Conservation (phyloP, 1,139 yeast genomes). For the Spencermartinsiella ligniputridi region DNA sequence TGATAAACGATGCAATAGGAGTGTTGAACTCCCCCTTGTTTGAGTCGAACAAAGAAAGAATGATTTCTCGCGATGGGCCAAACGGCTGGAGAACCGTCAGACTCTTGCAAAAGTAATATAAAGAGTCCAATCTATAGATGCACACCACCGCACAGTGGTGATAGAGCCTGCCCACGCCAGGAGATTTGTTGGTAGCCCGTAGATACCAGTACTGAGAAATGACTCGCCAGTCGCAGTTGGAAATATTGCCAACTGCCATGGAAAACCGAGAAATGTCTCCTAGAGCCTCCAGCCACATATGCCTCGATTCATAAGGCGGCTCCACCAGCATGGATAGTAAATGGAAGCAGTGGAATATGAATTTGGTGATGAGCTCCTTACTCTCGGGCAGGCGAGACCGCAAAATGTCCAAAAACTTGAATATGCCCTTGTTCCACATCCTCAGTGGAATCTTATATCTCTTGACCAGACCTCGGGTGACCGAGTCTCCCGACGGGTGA, state of each 20-base stretch:
- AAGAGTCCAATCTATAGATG: slow-evolving; percentile 25
- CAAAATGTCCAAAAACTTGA: slow-evolving; percentile 27
- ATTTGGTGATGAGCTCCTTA: slow-evolving; percentile 24
- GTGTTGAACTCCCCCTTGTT: slow-evolving; percentile 15
- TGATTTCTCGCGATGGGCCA: slow-evolving; percentile 23
- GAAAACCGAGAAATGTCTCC: slow-evolving; percentile 33
- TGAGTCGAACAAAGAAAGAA: slow-evolving; percentile 21
- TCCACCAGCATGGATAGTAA: slow-evolving; percentile 30
- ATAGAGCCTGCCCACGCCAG: slow-evolving; percentile 32
- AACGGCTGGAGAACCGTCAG: slow-evolving; percentile 25
- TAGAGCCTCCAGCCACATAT: slow-evolving; percentile 33
- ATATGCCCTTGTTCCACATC: slow-evolving; percentile 34
- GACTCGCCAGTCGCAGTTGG: slow-evolving; percentile 28
- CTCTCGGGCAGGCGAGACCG: slow-evolving; percentile 24
- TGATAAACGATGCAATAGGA: slow-evolving; percentile 18
- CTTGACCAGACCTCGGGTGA: slow-evolving; percentile 24
- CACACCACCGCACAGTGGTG: slow-evolving; percentile 31
- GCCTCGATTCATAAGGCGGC: slow-evolving; percentile 29
- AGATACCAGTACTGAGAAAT: slow-evolving; percentile 32
- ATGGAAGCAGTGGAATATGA: slow-evolving; percentile 27
- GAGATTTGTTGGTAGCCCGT: slow-evolving; percentile 27
- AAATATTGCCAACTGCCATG: slow-evolving; percentile 22
- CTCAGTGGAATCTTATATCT: slow-evolving; percentile 31
- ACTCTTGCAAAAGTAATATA: slow-evolving; percentile 32
- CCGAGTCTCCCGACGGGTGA: slow-evolving; percentile 26